Conservation (phyloP, 768 basidiomycete species). For the Russula griseocarnosa region DNA sequence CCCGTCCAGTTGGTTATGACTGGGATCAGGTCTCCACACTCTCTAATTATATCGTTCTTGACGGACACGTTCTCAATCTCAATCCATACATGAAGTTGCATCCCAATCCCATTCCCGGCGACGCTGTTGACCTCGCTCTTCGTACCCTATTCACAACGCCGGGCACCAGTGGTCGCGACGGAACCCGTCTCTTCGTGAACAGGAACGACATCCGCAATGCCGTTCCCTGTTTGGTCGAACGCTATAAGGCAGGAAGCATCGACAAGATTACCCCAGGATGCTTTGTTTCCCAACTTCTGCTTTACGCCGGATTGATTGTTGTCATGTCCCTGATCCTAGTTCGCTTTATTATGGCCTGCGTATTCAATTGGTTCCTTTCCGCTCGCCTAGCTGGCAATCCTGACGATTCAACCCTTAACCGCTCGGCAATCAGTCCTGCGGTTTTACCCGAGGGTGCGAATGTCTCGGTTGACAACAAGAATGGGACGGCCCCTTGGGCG, state of each 20-base stretch:
- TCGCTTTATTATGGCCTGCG: constrained; percentile 92
- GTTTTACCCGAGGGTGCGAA: constrained; percentile 98
- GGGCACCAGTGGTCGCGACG: constrained; percentile 72
- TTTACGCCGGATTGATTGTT: constrained; percentile 86
- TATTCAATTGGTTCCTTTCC: constrained; percentile 97
- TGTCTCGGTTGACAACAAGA: constrained; percentile 82
- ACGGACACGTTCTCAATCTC: constrained; percentile 93
- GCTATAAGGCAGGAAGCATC: constrained; percentile 92
- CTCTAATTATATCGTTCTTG: constrained; percentile 77
- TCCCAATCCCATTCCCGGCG: constrained; percentile 59
- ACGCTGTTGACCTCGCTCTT: constrained; percentile 78
- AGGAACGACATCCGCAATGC: constrained; percentile 58
- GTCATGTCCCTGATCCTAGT: constrained; percentile 87
- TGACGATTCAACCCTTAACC: constrained; percentile 62
- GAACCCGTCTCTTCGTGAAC: constrained; percentile 81
- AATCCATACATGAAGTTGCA: constrained; percentile 78
- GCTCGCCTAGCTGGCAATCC: constrained; percentile 75
- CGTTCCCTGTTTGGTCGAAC: constrained; percentile 74
- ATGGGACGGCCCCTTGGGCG: constrained; percentile 95
- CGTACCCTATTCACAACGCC: constrained; percentile 61
- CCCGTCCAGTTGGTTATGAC: constrained; percentile 74
- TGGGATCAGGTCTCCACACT: constrained; percentile 84
- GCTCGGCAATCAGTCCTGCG: constrained; percentile 86
- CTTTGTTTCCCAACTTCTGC: constrained; percentile 82
- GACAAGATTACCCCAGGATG: constrained; percentile 97